These are phyloP conservation scores for Bimuria novae-zelandiae DNA, from an alignment of 2,329 filamentous ascomycete genomes.

Conservation along the genomic window DNA sequence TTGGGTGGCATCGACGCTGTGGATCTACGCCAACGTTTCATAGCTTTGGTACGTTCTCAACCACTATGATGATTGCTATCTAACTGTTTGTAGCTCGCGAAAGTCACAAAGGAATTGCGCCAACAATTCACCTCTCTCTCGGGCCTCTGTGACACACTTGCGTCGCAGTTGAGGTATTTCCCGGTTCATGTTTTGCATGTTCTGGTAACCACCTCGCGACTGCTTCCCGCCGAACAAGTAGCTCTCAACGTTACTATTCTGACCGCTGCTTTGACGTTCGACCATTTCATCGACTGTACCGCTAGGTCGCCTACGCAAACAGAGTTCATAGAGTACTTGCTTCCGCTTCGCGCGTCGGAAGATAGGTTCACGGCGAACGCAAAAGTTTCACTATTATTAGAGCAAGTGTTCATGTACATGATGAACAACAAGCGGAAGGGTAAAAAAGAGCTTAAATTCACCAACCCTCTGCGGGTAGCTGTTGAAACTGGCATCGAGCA, in stretches of 20 bases:
- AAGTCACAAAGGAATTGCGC: slow-evolving; percentile 44
- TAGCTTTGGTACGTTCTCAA: slow-evolving; percentile 56
- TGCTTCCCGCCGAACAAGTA: slow-evolving; percentile 51
- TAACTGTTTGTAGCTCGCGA: slow-evolving; percentile 41
- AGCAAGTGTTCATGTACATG: slow-evolving; percentile 40
- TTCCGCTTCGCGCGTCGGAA: slow-evolving; percentile 28
- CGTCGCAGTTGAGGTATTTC: slow-evolving; percentile 52
- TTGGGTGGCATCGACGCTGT: slow-evolving; percentile 60
- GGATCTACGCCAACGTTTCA: slow-evolving; percentile 64
- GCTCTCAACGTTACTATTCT: slow-evolving; percentile 51
- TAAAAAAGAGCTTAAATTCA: slow-evolving; percentile 27
- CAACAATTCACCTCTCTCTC: slow-evolving; percentile 56
- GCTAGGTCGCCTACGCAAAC: slow-evolving; percentile 27
- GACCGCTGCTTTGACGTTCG: slow-evolving; percentile 31
- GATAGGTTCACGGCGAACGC: slow-evolving; percentile 40
- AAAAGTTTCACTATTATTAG: slow-evolving; percentile 42
- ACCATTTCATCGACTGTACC: slow-evolving; percentile 33
- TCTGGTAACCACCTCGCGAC: slow-evolving; percentile 56
- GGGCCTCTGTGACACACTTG: slow-evolving; percentile 64
- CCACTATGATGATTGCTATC: not conserved
- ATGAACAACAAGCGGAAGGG: slow-evolving; percentile 26
- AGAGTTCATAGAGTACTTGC: slow-evolving; percentile 33
- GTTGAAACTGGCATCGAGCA: slow-evolving; percentile 59
- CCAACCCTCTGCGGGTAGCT: slow-evolving; percentile 47
- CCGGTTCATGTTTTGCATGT: slow-evolving; percentile 62